Conservation (phyloP, 2,329 filamentous ascomycete genomes). For the Penicillium paneum region DNA sequence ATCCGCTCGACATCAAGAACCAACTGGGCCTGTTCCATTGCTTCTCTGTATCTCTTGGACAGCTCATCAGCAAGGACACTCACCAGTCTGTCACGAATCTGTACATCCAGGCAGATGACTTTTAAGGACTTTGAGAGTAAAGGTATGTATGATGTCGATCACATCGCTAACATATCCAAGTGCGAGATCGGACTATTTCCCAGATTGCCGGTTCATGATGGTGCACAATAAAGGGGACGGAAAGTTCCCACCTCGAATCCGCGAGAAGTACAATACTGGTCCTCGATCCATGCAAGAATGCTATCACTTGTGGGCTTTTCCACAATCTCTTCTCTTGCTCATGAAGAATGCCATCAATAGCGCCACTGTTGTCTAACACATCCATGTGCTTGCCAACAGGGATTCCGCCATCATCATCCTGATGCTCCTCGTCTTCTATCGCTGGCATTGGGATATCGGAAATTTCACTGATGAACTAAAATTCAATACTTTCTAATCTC, state of each 20-base stretch:
- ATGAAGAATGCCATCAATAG: background rate
- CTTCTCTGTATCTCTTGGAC: background rate
- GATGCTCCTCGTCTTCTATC: background rate
- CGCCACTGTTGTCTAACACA: slow-evolving; percentile 3
- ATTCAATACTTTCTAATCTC: background rate
- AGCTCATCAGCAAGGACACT: background rate
- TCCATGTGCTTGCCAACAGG: slow-evolving; percentile 35
- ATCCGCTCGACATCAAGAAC: background rate
- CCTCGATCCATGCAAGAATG: slow-evolving; percentile 41
- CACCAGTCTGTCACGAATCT: background rate
- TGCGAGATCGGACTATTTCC: slow-evolving; percentile 52
- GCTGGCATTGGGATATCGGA: no score
- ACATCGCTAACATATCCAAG: slow-evolving; percentile 51
- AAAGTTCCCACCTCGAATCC: slow-evolving; percentile 57
- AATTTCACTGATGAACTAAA: background rate
- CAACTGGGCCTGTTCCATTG: background rate
- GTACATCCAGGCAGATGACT: background rate
- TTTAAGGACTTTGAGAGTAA: background rate
- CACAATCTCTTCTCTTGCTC: background rate
- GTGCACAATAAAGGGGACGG: slow-evolving; percentile 29
- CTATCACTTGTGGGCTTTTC: background rate
- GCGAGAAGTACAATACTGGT: slow-evolving; percentile 45
- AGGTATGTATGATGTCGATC: slow-evolving; percentile 30
- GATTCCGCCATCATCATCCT: background rate
- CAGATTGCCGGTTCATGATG: slow-evolving; percentile 53